A percentile compares a stretch with the other conserved stretches of the same genome.
Evolutionary conservation across 306 rosid genomes (phyloP).

Genomic region (Gleditsia sinensis): DNA sequence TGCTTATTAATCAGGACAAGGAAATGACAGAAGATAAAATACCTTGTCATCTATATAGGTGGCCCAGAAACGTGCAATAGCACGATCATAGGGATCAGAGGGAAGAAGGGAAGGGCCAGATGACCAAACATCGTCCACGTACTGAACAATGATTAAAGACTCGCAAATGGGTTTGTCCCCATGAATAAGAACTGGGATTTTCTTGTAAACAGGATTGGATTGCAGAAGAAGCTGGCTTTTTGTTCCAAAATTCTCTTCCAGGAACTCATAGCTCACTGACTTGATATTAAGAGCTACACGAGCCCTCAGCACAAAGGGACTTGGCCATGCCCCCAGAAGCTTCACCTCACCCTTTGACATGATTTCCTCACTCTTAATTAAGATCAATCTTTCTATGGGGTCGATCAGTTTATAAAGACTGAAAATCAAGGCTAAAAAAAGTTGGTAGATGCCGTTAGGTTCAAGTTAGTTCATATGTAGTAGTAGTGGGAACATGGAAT

Average conservation of each 20-base stretch:
- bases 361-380: not conserved
- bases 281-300: constrained; percentile 54
- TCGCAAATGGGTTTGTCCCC: constrained; percentile 53
- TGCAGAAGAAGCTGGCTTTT: constrained; percentile 61
- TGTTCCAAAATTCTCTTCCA: constrained; percentile 35
- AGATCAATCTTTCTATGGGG: too few species aligned
- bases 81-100: constrained; percentile 57
- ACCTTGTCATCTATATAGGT: constrained; percentile 58
- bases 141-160: constrained; percentile 57
- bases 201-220: constrained; percentile 63
- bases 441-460: too few species aligned
- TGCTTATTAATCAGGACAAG: too few species aligned
- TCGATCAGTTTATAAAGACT: too few species aligned
- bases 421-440: too few species aligned
- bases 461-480: too few species aligned
- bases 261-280: constrained; percentile 44
- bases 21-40: not conserved
- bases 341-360: constrained; percentile 47
- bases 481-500: not conserved
- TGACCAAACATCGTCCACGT: constrained; percentile 59
- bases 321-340: constrained; percentile 61
- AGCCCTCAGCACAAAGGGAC: constrained; percentile 49
- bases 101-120: constrained; percentile 52
- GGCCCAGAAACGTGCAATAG: constrained; percentile 68
- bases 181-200: constrained; percentile 62